phyloP scores from a whole-genome alignment of 2,329 filamentous ascomycete species.

The Trichoderma harzianum region DNA sequence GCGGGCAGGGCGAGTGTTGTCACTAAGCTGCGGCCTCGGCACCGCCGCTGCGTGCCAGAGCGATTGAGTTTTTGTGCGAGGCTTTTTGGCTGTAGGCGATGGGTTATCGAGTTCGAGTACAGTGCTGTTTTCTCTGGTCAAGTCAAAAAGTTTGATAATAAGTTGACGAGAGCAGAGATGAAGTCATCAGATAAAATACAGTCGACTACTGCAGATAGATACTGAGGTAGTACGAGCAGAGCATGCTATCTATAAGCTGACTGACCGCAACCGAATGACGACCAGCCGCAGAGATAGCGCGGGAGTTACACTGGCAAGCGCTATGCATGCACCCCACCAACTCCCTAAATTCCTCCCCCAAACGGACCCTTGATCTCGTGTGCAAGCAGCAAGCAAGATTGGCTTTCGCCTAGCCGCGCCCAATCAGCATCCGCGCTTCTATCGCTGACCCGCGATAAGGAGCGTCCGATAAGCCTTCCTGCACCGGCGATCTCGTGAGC shows the following conservation, averaged over 20 bases:
- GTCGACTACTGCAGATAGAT: not conserved
- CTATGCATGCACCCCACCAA: not conserved
- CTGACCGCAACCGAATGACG: not conserved
- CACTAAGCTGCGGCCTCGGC: slow-evolving; percentile 7
- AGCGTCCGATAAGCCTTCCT: slow-evolving; percentile 7
- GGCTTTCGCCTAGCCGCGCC: not conserved
- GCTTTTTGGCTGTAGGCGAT: too few species aligned
- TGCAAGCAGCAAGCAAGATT: slow-evolving; percentile 3
- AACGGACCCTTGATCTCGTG: not conserved
- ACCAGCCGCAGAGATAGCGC: not conserved
- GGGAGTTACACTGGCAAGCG: not conserved
- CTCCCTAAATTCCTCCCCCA: not conserved
- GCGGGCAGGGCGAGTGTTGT: not conserved
- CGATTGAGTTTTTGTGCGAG: not conserved
- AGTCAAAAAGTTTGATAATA: not conserved
- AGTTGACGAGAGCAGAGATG: not conserved
- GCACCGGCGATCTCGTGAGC: too few species aligned
- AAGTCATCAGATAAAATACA: not conserved
- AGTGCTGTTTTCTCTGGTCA: too few species aligned
- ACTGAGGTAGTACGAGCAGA: not conserved
- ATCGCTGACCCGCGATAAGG: slow-evolving; percentile 15
- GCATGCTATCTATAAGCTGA: not conserved
- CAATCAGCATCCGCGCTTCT: not conserved
- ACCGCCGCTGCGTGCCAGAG: not conserved
- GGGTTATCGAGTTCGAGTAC: too few species aligned